These are phyloP conservation scores for Zea luxurians DNA, from an alignment of 176 grass and related monocot genomes.

Conservation along the genomic window DNA sequence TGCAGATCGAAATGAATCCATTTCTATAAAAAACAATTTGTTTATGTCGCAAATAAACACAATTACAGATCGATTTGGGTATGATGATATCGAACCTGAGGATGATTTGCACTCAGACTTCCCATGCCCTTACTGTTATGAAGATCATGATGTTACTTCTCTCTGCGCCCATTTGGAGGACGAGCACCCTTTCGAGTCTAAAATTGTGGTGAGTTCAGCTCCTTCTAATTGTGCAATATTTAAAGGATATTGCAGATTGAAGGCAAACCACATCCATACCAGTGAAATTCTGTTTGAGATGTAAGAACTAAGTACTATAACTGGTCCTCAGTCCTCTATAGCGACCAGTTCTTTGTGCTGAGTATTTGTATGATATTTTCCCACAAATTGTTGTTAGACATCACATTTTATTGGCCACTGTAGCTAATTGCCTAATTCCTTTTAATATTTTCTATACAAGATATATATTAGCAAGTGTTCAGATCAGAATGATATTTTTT, in stretches of 20 bases:
- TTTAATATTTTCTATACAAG: neutral
- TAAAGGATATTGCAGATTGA: neutral
- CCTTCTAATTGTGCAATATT: neutral
- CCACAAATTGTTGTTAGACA: neutral
- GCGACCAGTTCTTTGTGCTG: neutral
- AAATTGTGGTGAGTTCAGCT: constrained; percentile 53
- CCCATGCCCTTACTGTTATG: constrained; percentile 81
- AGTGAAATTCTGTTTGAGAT: neutral
- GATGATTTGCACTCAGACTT: constrained; percentile 61
- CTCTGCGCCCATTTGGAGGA: constrained; percentile 72
- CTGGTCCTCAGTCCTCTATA: neutral
- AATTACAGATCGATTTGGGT: constrained; percentile 46
- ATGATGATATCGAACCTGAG: constrained; percentile 71
- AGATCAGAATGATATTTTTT: neutral
- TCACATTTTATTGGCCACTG: neutral
- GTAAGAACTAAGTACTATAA: neutral
- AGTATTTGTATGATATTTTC: neutral
- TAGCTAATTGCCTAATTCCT: neutral
- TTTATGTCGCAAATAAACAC: constrained; percentile 8
- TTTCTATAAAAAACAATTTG: neutral
- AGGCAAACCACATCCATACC: neutral
- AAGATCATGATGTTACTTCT: constrained; percentile 69
- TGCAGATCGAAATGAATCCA: too few species aligned
- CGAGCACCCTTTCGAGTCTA: constrained; percentile 75
- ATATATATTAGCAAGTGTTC: neutral